A percentile compares a stretch with the other conserved stretches of the same genome.
Evolutionary conservation across 106 monocot species (phyloP).

Genomic region (Dendrobium chrysotoxum): DNA sequence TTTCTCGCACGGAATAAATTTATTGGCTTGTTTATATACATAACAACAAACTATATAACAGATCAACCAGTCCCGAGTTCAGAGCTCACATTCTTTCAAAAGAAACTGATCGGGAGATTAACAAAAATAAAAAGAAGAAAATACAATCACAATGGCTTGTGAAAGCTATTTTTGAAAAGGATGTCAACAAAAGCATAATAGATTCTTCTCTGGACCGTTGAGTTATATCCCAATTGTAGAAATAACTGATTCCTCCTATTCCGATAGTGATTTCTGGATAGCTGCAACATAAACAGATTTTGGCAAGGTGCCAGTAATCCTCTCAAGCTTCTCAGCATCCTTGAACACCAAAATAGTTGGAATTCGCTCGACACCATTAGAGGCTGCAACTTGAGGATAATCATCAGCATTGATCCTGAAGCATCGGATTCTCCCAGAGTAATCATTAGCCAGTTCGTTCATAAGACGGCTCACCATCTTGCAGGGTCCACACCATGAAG

Average conservation of each 20-base stretch:
- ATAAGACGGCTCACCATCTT: conserved; percentile 60
- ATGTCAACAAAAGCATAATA: not conserved
- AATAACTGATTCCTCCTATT: not conserved
- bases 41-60: not conserved
- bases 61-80: not conserved
- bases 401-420: conserved; percentile 59
- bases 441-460: conserved; percentile 70
- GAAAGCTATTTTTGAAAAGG: not conserved
- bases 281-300: conserved; percentile 76
- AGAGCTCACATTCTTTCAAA: not conserved
- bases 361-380: conserved; percentile 47
- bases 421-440: conserved; percentile 53
- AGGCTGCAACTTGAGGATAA: conserved; percentile 49
- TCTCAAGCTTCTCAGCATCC: conserved; percentile 51
- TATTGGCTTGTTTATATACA: too few species aligned
- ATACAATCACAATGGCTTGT: too few species aligned
- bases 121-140: too few species aligned
- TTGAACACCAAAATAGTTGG: conserved; percentile 79
- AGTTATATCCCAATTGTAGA: too few species aligned
- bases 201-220: too few species aligned
- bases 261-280: conserved; percentile 33
- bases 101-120: not conserved
- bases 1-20: too few species aligned
- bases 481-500: conserved; percentile 93
- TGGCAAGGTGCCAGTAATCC: conserved; percentile 78